phyloP scores from a whole-genome alignment of 192 early-diverging fungal species.

The Martensiomyces pterosporus region DNA sequence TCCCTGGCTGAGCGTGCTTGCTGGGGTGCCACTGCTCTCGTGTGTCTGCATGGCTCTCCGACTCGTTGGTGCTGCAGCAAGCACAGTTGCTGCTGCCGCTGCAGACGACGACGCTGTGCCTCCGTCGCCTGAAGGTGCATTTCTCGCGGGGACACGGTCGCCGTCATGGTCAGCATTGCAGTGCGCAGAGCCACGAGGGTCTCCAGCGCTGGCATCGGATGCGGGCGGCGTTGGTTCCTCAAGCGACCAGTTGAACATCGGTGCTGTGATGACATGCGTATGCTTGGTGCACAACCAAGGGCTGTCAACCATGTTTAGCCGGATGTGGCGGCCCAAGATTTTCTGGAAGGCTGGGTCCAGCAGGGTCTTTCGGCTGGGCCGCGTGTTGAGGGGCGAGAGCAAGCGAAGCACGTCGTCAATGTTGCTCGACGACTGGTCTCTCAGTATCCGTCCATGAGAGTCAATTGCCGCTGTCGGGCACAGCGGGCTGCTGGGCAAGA shows the following conservation, averaged over 20 bases:
- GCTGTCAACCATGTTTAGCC: constrained; percentile 26
- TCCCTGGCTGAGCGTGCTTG: constrained; percentile 5
- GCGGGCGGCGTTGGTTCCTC: too few relatives aligned
- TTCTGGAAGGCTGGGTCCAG: constrained; percentile 49
- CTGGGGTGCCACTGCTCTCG: constrained; percentile 7
- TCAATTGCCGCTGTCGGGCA: constrained; percentile 35
- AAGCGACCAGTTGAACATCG: constrained; percentile 24
- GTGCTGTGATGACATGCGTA: constrained; percentile 3
- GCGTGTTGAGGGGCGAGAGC: constrained; percentile 24
- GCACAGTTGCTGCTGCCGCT: too few relatives aligned
- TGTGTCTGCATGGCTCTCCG: constrained; percentile 25
- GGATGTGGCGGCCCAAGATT: constrained; percentile 31
- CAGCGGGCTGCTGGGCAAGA: background rate
- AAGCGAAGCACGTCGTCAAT: constrained; percentile 34
- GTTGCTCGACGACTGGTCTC: constrained; percentile 26
- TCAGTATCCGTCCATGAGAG: constrained; percentile 24
- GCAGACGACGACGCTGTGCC: too few relatives aligned
- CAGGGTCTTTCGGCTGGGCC: constrained; percentile 15
- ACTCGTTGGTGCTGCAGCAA: too few relatives aligned
- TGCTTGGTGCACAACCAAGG: constrained; percentile 43
- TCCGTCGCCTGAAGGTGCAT: too few relatives aligned
- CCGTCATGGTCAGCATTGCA: too few relatives aligned
- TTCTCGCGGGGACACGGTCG: too few relatives aligned
- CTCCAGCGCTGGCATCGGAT: too few relatives aligned
- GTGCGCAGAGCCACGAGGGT: too few relatives aligned